Conservation (phyloP, 164 flowering plant species). For the Brasenia schreberi region DNA sequence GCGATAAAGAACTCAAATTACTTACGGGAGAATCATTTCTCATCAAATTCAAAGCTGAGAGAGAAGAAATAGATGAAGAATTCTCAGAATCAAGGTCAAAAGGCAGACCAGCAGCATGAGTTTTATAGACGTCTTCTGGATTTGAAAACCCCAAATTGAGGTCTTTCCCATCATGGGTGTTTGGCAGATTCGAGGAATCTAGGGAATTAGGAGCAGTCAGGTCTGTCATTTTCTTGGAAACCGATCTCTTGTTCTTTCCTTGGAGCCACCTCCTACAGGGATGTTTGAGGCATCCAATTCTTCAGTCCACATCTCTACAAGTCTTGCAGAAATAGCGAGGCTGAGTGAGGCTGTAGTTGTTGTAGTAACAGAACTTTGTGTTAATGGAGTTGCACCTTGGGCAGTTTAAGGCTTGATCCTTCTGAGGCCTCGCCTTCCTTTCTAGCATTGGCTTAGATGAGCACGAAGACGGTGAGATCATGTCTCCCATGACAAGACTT, state of each 20-base stretch:
- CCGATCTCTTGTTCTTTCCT: conserved; percentile 70
- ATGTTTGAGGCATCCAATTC: too few species aligned
- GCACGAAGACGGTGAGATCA: conserved; percentile 33
- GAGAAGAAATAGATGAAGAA: conserved; percentile 12
- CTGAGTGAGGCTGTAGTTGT: conserved; percentile 95
- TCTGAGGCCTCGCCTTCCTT: conserved; percentile 60
- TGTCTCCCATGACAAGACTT: conserved; percentile 45
- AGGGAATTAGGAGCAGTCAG: conserved; percentile 16
- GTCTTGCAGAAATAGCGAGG: conserved; percentile 95
- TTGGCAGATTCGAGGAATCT: conserved; percentile 33
- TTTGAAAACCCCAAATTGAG: conserved; percentile 52
- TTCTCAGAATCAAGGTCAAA: conserved; percentile 8
- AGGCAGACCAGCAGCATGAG: conserved; percentile 5
- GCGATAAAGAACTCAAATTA: conserved; percentile 51
- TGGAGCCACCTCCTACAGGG: too few species aligned
- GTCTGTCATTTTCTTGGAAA: conserved; percentile 31
- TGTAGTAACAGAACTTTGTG: conserved; percentile 95
- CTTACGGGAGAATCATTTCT: conserved; percentile 30
- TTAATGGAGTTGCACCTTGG: conserved; percentile 94
- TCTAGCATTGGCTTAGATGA: conserved; percentile 29
- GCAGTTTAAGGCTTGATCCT: conserved; percentile 69
- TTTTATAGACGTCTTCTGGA: conserved; percentile 17
- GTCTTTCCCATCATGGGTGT: conserved; percentile 47
- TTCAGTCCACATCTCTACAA: too few species aligned
- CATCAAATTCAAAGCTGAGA: conserved; percentile 43